Evolutionary conservation across 2,329 filamentous ascomycete genomes (phyloP).

Genomic region (Fusarium agapanthi): DNA sequence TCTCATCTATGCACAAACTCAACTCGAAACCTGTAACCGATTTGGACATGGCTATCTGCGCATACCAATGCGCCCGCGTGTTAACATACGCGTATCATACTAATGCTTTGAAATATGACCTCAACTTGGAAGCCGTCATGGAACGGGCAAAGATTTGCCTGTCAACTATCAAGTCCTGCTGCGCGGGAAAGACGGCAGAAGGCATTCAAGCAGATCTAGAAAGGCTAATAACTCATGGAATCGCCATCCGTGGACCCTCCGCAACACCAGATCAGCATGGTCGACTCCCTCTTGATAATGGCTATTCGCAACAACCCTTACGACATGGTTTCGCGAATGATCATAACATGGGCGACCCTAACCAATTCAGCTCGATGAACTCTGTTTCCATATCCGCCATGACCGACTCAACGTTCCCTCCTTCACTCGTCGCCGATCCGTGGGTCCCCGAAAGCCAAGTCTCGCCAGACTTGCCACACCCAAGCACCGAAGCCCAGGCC

Average conservation of each 20-base stretch:
- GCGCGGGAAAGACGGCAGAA: conserved; percentile 59
- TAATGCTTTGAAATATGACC: conserved; percentile 52
- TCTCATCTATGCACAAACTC: conserved; percentile 60
- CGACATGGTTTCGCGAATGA: conserved; percentile 41
- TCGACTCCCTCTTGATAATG: conserved; percentile 31
- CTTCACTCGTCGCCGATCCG: conserved; percentile 44
- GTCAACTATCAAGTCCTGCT: conserved; percentile 60
- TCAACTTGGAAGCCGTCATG: conserved; percentile 56
- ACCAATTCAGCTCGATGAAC: conserved; percentile 30
- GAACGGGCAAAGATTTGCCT: conserved; percentile 62
- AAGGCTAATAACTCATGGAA: conserved; percentile 58
- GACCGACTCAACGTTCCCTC: conserved; percentile 44
- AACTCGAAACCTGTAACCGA: conserved; percentile 63
- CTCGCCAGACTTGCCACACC: conserved; percentile 36
- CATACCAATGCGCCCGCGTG: conserved; percentile 64
- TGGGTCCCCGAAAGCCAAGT: conserved; percentile 44
- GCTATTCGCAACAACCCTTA: conserved; percentile 35
- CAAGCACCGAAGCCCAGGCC: conserved; percentile 26
- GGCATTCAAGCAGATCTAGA: conserved; percentile 60
- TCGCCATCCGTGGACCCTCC: conserved; percentile 42
- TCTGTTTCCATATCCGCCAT: conserved; percentile 33
- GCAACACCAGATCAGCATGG: conserved; percentile 30
- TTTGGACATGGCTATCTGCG: conserved; percentile 63
- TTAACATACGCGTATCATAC: conserved; percentile 61
- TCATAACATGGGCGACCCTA: conserved; percentile 39